Evolutionary conservation across 2,329 filamentous ascomycete genomes (phyloP), one percentile per base, ranked within the genome.

Genomic region (Annulohypoxylon truncatum): DNA sequence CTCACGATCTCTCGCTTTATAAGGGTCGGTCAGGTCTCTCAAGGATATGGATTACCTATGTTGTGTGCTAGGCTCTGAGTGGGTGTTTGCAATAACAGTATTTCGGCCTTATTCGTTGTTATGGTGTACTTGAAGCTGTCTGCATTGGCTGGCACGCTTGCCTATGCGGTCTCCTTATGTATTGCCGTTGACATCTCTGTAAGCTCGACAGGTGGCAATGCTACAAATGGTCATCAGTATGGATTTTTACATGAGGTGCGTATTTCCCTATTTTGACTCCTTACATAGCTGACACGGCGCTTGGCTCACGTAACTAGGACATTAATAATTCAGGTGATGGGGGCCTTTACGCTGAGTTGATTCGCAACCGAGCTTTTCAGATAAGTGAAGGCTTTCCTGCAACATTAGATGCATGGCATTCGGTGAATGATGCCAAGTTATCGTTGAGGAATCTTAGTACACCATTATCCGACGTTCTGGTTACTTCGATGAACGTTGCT

Each of bases 331-430:
- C 87, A 1, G 90, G 90, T 2, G 90, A 93, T 73, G 90, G 90
- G 20, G 90, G 90, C 4, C 86, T 92, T 67, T 92, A 93, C 74
- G 90, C 88, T 51, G 90, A 93, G 73, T 77, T 93, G 60, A 85
- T 93, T 61, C 85, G 84, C 54, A 93, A 93, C 77, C 85, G 89
- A 51, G 90, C 89, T 9, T 92, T 93, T 73, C 90, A 93, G 76
- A 80, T 79, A 57, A 82, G 79, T 64, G 77, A 79, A 18, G 70
- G 73, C 13, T 82, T 77, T 64, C 81, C 81, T 2, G 77, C 79
- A 38, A 80, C 79, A 3, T 77, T 87, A 2, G 77, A 78, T n/a
- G 81, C 77, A 13, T 87, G 83, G 82, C 76, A 75, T 13, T 67
- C 82, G 1, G 67, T 85, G 51, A 81, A 82, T 53, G 78, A 76